Evolutionary conservation across 768 basidiomycete genomes (phyloP).

Genomic region (Agaricus subrufescens): DNA sequence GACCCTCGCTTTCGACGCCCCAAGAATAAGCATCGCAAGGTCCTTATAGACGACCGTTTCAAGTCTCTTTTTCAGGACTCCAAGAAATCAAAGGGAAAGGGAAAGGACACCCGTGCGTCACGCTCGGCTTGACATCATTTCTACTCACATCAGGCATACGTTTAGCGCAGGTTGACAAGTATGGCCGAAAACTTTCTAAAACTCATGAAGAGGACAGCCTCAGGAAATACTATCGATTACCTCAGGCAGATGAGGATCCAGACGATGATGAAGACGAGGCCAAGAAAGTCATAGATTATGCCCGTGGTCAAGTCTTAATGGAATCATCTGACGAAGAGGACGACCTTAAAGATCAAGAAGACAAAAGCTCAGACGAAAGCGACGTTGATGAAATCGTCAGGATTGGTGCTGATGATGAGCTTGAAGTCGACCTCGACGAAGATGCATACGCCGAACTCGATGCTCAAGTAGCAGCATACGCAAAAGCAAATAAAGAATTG

Average conservation of each 20-base stretch:
- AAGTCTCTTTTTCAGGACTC: conserved; percentile 62
- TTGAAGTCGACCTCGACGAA: conserved; percentile 80
- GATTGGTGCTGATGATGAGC: conserved; percentile 38
- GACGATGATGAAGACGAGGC: conserved; percentile 26
- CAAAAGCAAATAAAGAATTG: conserved; percentile 44
- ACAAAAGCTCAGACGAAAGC: conserved; percentile 27
- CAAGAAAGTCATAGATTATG: conserved; percentile 61
- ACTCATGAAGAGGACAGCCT: conserved; percentile 73
- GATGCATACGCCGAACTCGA: conserved; percentile 64
- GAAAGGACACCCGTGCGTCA: conserved; percentile 11
- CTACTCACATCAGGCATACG: background rate
- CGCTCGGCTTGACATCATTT: conserved; percentile 10
- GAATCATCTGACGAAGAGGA: conserved; percentile 85
- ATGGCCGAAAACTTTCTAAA: conserved; percentile 69
- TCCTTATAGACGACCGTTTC: conserved; percentile 91
- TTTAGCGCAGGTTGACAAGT: conserved; percentile 77
- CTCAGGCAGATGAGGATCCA: conserved; percentile 33
- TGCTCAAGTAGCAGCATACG: conserved; percentile 65
- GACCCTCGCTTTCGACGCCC: conserved; percentile 92
- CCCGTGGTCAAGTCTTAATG: conserved; percentile 83
- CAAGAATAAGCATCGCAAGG: conserved; percentile 74
- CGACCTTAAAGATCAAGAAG: conserved; percentile 28
- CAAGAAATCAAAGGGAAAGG: conserved; percentile 34
- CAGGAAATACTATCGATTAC: conserved; percentile 73
- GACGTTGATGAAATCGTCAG: conserved; percentile 47